A percentile compares a stretch with the other conserved stretches of the same genome.
Conservation (phyloP, 768 basidiomycete genomes). For the Cystobasidium ongulense region DNA sequence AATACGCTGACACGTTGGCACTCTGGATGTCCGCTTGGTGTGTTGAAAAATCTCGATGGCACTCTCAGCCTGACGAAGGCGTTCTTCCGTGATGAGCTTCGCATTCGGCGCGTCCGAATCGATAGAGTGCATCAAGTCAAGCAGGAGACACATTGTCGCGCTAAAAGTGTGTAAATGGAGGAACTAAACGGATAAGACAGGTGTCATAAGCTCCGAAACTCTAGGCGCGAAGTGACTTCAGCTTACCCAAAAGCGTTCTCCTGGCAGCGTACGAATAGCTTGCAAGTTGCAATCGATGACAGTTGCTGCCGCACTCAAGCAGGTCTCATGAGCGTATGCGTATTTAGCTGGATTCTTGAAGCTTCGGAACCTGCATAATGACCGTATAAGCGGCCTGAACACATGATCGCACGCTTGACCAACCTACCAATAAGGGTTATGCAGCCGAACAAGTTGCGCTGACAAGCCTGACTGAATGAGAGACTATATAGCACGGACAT, state of each 20-base stretch:
- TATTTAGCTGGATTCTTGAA: conserved; percentile 1
- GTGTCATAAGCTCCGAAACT: neutral
- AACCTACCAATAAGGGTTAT: neutral
- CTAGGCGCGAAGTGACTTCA: neutral
- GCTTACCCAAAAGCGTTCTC: conserved; percentile 3
- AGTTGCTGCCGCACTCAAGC: neutral
- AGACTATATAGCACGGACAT: neutral
- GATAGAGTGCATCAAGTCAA: conserved; percentile 10
- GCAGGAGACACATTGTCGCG: conserved; percentile 10
- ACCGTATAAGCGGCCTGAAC: neutral
- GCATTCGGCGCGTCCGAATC: neutral
- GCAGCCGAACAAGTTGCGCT: neutral
- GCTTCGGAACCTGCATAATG: neutral
- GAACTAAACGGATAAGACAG: neutral
- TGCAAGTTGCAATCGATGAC: conserved; percentile 3
- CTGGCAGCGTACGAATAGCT: neutral
- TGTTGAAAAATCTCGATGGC: conserved; percentile 2
- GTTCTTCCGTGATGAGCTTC: neutral
- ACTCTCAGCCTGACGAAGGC: neutral
- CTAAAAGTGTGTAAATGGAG: conserved; percentile 3
- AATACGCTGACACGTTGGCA: neutral
- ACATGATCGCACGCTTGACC: neutral
- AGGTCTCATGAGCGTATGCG: neutral
- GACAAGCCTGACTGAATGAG: conserved; percentile 6
- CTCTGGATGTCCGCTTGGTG: neutral